Base-by-base conservation (phyloP, 768 basidiomycete genomes). In the Tricholoma saponaceum region DNA sequence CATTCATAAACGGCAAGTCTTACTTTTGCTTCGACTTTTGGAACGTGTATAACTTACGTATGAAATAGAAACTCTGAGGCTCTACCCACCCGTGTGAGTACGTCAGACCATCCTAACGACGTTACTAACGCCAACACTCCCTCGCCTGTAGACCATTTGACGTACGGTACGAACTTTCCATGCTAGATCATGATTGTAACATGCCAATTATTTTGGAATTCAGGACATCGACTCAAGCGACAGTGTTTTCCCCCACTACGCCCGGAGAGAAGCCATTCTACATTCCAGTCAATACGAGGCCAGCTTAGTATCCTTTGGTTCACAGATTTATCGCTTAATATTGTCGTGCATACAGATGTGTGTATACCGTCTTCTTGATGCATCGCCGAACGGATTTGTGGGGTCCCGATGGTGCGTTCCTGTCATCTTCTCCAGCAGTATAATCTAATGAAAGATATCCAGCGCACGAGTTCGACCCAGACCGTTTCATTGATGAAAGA, bases 391-490 rank as follows among this genome's bases (percentile, higher is more conserved):
- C 69, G 51, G 83, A 86, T 60, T 74, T 85, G 2, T 88, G 86
- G 86, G 86, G 86, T 0, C 83, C 84, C 1, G 85, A 87, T 64
- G 85, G 84, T 84, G 60, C 5, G 72, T 46, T 55, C 44, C 54
- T 16, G 16, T 5, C 18, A 1, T 18, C 7, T 5, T 26, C 25
- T 22, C 25, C 16, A 10, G 5, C 25, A 25, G 3, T 6, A n/a
- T 23, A 8, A 32, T 18, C 16, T 41, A 28, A 23, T 6, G n/a
- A 20, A 5, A 6, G 51, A 6, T 18, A 9, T 49, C 39, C 10
- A 76, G 82, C 83, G 1, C 77, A 79, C n/a, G 60, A 74, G 47
- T 87, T 87, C 60, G 85, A 87, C 62, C 86, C 86, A 0, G 83
- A 86, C 61, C 4, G 39, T 5, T 41, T 41, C 39, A 41, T 41